phyloP scores from a whole-genome alignment of 208 protist species.

The Strigomonas culicis region DNA sequence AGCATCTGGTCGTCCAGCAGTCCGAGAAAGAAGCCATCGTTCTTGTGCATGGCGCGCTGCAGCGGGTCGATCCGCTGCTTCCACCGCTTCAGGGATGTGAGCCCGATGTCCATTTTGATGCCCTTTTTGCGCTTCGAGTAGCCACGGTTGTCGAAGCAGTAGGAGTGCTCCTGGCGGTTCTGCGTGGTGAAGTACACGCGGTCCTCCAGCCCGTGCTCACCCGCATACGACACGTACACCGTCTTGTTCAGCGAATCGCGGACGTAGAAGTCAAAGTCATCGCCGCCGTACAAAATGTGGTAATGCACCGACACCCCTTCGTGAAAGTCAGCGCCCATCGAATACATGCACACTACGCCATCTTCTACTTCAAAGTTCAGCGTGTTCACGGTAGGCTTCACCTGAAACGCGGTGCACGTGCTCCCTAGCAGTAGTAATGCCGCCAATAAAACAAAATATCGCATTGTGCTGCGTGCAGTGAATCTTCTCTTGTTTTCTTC shows the following conservation, averaged over 20 bases:
- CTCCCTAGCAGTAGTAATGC: neutral
- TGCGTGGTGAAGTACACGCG: constrained; percentile 79
- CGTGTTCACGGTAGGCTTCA: constrained; percentile 44
- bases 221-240: constrained; percentile 69
- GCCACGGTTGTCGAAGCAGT: constrained; percentile 74
- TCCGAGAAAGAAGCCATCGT: constrained; percentile 68
- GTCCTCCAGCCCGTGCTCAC: constrained; percentile 66
- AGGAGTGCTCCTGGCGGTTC: constrained; percentile 53
- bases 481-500: no score
- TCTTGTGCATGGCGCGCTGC: constrained; percentile 48
- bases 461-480: neutral
- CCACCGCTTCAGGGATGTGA: constrained; percentile 75
- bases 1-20: constrained; percentile 81
- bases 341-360: constrained; percentile 76
- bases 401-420: constrained; percentile 27
- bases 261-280: constrained; percentile 76
- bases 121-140: constrained; percentile 48
- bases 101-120: constrained; percentile 66
- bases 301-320: constrained; percentile 76
- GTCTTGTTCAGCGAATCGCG: constrained; percentile 49
- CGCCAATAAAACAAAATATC: neutral
- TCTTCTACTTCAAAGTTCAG: constrained; percentile 59
- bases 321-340: constrained; percentile 40
- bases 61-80: constrained; percentile 77
- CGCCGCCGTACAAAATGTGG: constrained; percentile 49